Base-by-base conservation (phyloP, 805 yeast species). In the Yarrowia sp. region DNA sequence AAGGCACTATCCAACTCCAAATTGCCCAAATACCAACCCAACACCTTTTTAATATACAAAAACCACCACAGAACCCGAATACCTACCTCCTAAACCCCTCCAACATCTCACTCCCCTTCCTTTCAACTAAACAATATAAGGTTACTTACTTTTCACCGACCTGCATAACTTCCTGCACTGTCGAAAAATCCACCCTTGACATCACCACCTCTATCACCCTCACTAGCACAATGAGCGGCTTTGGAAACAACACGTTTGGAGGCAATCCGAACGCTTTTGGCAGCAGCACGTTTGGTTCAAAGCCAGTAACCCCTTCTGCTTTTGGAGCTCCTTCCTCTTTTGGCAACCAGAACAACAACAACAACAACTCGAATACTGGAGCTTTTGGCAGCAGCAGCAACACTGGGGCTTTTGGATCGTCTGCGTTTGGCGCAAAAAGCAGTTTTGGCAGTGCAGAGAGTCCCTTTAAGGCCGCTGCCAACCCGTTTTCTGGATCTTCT, bases 401-500 rank as follows among this genome's bases (percentile, higher is more conserved):
- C 5, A 7, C n/a, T 6, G 39, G 36, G 18, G 17, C 42, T 10
- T 44, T 44, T 14, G 48, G 48, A 28, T 32, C 48, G 3, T 33
- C 48, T 28, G 17, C 60, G 1, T 51, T 51, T 15, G 60, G 60
- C 11, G 33, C 60, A 2, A 36, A 51, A 28, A 51, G 22, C 35
- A 22, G 35, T n/a, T 67, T 50, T 48, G 74, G 70, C 58, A 70
- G 61, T 18, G 57, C 47, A 2, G 48, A 58, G 50, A 63, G 15
- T 28, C 43, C 66, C 6, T 62, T 63, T 51, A 32, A 53, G n/a
- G 14, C 67, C 11, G 60, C 57, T 2, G 2, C 10, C 1, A 51
- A 51, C 22, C 60, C 60, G 14, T 51, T 51, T 43, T 33, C 31
- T n/a, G 65, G 58, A 4, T 2, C 45, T n/a, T 53, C 53, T 32